Base-by-base conservation (phyloP, 2,329 filamentous ascomycete genomes). In the Verticillium nubilum region DNA sequence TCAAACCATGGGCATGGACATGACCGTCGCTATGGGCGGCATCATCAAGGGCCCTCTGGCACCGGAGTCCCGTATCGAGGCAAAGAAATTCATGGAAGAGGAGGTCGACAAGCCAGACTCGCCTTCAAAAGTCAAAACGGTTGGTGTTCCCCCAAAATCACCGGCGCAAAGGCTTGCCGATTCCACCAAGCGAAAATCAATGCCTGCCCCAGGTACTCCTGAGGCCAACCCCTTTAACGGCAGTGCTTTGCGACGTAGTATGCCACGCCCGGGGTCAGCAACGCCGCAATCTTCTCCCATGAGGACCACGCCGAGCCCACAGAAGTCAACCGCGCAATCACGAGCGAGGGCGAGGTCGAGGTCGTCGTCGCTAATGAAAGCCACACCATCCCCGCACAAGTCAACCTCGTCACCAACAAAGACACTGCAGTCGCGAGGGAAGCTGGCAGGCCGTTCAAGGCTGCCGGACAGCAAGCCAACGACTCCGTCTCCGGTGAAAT, bases 1-100 rank as follows among this genome's bases (percentile, higher is more conserved):
- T 4, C 66, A 73, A 56, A 86, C 83, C 1, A 78, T 82, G 69
- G 85, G 80, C 1, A 90, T 90, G 87, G 87, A 90, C 53, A 84
- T 90, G 69, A 90, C 87, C 2, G 78, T 78, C 53, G 84, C 82
- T 5, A 76, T 89, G 54, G 87, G 88, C 10, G 78, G 80, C 9
- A 90, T 91, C 56, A 74, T 89, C 68, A 70, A 76, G 71, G 63
- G 63, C 10, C 64, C 72, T 25, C 68, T 69, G 50, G 66, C 73
- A 26, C 69, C 69, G 23, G 75, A 74, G 55, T 72, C 75, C 35
- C 78, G 79, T 42, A 69, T 73, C 9, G 73, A 80, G 59, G 84
- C 80, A 9, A 86, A 83, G 68, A 78, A 78, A 54, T 69, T 84
- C 13, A 85, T 87, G 82, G 83, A 87, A 64, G 73, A 82, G 63